These are phyloP conservation scores for Spizellomyces punctatus DNA, from an alignment of 192 early-diverging fungal genomes.

Conservation along the genomic window DNA sequence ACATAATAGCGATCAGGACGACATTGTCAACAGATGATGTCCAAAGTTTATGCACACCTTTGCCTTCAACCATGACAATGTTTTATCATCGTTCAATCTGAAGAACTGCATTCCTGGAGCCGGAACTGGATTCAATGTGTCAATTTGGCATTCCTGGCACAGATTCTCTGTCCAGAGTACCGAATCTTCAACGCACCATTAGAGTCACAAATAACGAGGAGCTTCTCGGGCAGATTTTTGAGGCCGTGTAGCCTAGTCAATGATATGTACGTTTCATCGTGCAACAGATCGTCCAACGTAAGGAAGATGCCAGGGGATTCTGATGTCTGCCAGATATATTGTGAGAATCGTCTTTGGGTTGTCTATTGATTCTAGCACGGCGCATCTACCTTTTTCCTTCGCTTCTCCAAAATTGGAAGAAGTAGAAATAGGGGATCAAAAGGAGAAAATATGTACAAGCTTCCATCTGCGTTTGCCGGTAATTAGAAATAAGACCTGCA, in stretches of 20 bases:
- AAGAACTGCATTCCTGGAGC: constrained; percentile 14
- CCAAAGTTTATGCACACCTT: constrained; percentile 12
- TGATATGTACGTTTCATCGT: constrained; percentile 10
- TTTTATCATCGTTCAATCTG: constrained; percentile 29
- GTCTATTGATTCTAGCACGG: not conserved
- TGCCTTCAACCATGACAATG: constrained; percentile 19
- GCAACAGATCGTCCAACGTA: constrained; percentile 29
- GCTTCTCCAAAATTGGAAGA: constrained; percentile 18
- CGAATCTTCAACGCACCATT: not conserved
- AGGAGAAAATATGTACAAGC: constrained; percentile 15
- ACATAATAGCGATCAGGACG: not conserved
- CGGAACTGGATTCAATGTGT: not conserved
- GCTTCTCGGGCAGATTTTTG: not conserved
- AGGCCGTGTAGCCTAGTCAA: not conserved
- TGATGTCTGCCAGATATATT: constrained; percentile 10
- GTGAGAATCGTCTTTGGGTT: not conserved
- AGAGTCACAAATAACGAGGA: constrained; percentile 8
- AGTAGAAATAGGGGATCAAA: constrained; percentile 32
- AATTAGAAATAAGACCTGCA: not conserved
- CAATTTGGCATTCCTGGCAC: too few relatives aligned
- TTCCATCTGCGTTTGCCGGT: constrained; percentile 24
- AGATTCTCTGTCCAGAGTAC: too few relatives aligned
- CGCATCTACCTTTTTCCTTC: constrained; percentile 14
- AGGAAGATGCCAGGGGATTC: constrained; percentile 16
- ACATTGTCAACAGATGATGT: not conserved